A percentile compares a stretch with the other conserved stretches of the same genome.
Evolutionary conservation across 257 asterid genomes (phyloP).

Genomic region (Salvia rosmarinus): DNA sequence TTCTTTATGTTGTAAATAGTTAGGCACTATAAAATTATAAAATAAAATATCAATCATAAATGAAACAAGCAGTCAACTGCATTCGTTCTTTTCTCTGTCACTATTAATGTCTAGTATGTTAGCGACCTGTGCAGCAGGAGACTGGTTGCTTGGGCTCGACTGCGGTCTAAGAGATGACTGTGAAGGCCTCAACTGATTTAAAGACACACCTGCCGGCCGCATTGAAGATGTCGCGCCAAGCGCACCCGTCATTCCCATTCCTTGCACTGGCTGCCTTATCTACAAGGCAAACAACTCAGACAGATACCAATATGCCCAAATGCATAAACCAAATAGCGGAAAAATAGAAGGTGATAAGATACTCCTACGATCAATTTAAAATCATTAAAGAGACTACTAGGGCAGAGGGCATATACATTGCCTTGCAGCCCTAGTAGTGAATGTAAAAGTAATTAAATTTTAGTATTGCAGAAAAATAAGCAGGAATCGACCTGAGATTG

Average conservation of each 20-base stretch:
- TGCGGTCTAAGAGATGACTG: slow-evolving; percentile 67
- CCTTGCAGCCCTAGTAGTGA: slow-evolving; percentile 14
- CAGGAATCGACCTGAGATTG: slow-evolving; percentile 59
- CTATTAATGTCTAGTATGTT: not conserved
- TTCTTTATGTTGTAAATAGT: not conserved
- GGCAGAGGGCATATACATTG: not conserved
- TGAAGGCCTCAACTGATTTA: slow-evolving; percentile 66
- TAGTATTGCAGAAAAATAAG: not conserved
- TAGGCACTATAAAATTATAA: not conserved
- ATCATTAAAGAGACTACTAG: not conserved
- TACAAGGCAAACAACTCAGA: slow-evolving; percentile 32
- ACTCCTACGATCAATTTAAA: not conserved
- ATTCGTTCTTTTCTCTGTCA: not conserved
- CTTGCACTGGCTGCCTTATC: slow-evolving; percentile 74
- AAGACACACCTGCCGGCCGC: slow-evolving; percentile 59
- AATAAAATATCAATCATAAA: too few species aligned
- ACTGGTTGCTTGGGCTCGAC: slow-evolving; percentile 52
- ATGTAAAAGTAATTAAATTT: not conserved
- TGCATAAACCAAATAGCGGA: slow-evolving; percentile 6
- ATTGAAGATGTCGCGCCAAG: slow-evolving; percentile 64
- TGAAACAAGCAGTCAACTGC: too few species aligned
- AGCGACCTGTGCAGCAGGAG: slow-evolving; percentile 69
- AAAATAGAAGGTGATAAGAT: not conserved
- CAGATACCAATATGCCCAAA: slow-evolving; percentile 11
- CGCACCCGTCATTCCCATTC: slow-evolving; percentile 70